A percentile compares a stretch with the other conserved stretches of the same genome.
phyloP scores from a whole-genome alignment of 805 yeast genomes.

The Candida bentonensis region DNA sequence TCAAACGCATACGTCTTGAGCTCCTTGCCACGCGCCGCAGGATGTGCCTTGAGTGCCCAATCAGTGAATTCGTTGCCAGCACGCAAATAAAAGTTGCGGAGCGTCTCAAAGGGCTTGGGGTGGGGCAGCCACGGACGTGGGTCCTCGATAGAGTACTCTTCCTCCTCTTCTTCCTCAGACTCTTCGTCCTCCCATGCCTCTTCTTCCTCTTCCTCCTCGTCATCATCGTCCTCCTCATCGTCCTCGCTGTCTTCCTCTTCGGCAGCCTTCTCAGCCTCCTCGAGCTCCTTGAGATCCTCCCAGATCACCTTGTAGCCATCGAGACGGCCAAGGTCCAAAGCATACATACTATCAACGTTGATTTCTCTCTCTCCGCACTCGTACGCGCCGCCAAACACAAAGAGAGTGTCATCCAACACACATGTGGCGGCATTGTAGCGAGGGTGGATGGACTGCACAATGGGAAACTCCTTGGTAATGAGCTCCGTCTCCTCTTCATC shows the following conservation, averaged over 20 bases:
- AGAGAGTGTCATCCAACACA: slow-evolving; percentile 71
- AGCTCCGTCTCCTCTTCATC: slow-evolving; percentile 24
- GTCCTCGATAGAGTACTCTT: slow-evolving; percentile 59
- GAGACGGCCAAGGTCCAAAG: slow-evolving; percentile 69
- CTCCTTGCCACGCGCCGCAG: slow-evolving; percentile 79
- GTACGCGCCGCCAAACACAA: slow-evolving; percentile 82
- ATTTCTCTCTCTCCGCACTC: slow-evolving; percentile 81
- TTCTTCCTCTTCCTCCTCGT: slow-evolving; percentile 3
- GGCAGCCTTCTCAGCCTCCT: slow-evolving; percentile 30
- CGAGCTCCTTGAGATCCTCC: slow-evolving; percentile 57
- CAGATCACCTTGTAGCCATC: slow-evolving; percentile 82
- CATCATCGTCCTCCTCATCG: slow-evolving; percentile 13
- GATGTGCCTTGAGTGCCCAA: slow-evolving; percentile 82
- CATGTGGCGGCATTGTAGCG: slow-evolving; percentile 78
- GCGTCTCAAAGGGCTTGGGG: slow-evolving; percentile 81
- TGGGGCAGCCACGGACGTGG: slow-evolving; percentile 95
- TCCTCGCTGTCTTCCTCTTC: slow-evolving; percentile 17
- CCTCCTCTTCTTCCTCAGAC: slow-evolving; percentile 17
- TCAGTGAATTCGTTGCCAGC: slow-evolving; percentile 78
- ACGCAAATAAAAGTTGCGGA: slow-evolving; percentile 74
- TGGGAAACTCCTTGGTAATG: slow-evolving; percentile 34
- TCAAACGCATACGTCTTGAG: slow-evolving; percentile 83
- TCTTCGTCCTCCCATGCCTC: slow-evolving; percentile 6
- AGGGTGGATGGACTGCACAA: slow-evolving; percentile 65
- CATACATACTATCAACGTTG: slow-evolving; percentile 70